Base-by-base conservation (phyloP, 345 rosid genomes). In the Eucalyptus albens region DNA sequence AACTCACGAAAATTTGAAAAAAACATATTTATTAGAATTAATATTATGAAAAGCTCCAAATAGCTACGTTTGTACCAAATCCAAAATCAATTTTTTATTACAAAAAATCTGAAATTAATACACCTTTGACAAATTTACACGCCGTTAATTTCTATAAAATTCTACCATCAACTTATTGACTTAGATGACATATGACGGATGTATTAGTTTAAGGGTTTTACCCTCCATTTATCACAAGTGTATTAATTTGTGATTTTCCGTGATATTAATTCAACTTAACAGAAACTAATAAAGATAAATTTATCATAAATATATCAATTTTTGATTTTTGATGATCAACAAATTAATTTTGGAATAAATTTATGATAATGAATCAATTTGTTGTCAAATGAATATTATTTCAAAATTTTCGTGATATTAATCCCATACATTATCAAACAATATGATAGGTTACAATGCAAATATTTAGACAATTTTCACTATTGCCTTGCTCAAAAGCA, bases 131-230 rank as follows among this genome's bases (percentile, higher is more conserved):
- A 56, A 56, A 24, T 56, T 56, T 56, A 56, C 3, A 9, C 1
- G 0, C 3, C 1, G 0, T 56, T 56, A 56, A 56, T 56, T 56
- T 56, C 1, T 26, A 0, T 24, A 26, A 56, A 56, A 24, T 22
- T 56, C 0, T 56, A 56, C 0, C 0, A 0, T 24, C 0, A 56
- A 56, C 24, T 56, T 24, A 1, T 11, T 56, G 7, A 56, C 0
- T 56, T 56, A 0, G 2, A 9, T 56, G 62, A 9, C 0, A 5
- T 56, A 10, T 24, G 3, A 5, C 0, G 0, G 8, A 0, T 4
- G 11, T 21, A 19, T 0, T 0, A 0, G 0, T 10, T 56, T 56
- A 10, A 5, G 14, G 6, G 29, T 56, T 56, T 56, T 56, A 56
- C 6, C 3, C 1, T 56, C 1, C 0, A 9, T 56, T 56, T 56